Conservation (phyloP, 208 protist species). For the Balamuthia mandrillaris region DNA sequence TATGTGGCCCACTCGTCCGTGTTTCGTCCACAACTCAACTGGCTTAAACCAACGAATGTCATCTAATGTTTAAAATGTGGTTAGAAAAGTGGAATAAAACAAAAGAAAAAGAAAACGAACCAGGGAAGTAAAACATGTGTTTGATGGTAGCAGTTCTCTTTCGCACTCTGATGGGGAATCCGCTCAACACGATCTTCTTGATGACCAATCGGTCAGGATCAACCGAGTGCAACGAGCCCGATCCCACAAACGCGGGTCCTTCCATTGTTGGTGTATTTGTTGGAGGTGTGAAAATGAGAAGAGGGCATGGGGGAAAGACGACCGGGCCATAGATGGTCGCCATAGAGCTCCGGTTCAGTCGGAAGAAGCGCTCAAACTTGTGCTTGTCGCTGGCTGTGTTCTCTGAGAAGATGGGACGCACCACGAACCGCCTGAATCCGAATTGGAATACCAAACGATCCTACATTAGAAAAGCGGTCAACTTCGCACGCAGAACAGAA, state of each 20-base stretch:
- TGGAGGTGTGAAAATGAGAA: conserved; percentile 23
- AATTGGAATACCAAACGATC: conserved; percentile 66
- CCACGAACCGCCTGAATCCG: conserved; percentile 70
- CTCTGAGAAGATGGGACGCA: conserved; percentile 71
- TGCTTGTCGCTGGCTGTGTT: conserved; percentile 64
- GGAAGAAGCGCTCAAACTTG: conserved; percentile 74
- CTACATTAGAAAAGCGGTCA: background rate
- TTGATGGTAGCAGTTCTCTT: conserved; percentile 83
- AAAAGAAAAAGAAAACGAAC: conserved; percentile 20
- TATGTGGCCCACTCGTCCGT: conserved; percentile 90
- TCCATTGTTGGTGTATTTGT: background rate
- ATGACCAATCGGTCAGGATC: conserved; percentile 78
- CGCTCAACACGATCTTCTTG: conserved; percentile 79
- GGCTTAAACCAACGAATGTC: conserved; percentile 95
- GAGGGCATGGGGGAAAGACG: conserved; percentile 45
- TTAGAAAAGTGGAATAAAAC: conserved; percentile 86
- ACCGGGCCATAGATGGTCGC: conserved; percentile 75
- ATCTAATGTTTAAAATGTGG: conserved; percentile 49
- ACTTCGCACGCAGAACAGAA: background rate
- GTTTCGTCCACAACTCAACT: conserved; percentile 92
- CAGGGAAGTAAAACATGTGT: conserved; percentile 76
- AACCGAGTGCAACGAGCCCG: conserved; percentile 55
- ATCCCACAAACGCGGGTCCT: conserved; percentile 33
- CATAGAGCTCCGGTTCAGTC: conserved; percentile 45
- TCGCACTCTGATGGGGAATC: conserved; percentile 72